Evolutionary conservation across 495 filamentous ascomycete genomes (phyloP).

Genomic region (Lophiostoma macrostomum): DNA sequence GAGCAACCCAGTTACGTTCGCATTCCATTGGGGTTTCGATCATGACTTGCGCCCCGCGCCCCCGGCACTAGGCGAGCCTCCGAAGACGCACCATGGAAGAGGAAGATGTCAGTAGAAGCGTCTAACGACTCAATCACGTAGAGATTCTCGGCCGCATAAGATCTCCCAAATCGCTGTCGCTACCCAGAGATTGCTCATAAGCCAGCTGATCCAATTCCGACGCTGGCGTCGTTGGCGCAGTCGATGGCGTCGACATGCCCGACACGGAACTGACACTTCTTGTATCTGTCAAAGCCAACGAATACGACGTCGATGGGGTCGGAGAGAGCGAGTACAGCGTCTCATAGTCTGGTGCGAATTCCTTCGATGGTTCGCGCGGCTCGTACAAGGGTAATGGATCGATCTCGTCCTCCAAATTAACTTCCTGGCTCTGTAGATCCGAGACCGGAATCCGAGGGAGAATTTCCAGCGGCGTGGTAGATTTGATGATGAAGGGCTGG

Average conservation of each 20-base stretch:
- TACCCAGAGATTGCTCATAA: too few species aligned
- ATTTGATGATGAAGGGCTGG: conserved; percentile 13
- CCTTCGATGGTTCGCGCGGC: conserved; percentile 6
- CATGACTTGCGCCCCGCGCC: too few species aligned
- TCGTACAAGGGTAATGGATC: conserved; percentile 25
- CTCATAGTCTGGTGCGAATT: conserved; percentile 25
- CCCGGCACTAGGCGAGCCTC: too few species aligned
- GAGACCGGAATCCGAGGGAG: conserved; percentile 13
- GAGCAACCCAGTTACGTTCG: too few species aligned
- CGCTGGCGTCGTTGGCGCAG: conserved; percentile 1
- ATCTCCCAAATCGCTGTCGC: background rate
- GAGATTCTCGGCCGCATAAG: too few species aligned
- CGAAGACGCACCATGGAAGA: too few species aligned
- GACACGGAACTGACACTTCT: background rate
- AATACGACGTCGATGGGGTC: background rate
- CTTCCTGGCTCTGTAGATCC: background rate
- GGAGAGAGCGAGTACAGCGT: conserved; percentile 20
- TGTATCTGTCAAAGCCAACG: background rate
- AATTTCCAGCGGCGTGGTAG: conserved; percentile 23
- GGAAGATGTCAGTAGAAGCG: too few species aligned
- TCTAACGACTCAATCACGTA: too few species aligned
- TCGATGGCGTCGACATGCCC: conserved; percentile 1
- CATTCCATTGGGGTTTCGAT: too few species aligned
- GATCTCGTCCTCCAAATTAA: background rate
- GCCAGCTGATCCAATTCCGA: conserved; percentile 4